Percentiles rank a stretch among this genome's conserved stretches.
Evolutionary conservation across 192 early-diverging fungal genomes (phyloP).

Genomic region (Backusella tarrabulga): DNA sequence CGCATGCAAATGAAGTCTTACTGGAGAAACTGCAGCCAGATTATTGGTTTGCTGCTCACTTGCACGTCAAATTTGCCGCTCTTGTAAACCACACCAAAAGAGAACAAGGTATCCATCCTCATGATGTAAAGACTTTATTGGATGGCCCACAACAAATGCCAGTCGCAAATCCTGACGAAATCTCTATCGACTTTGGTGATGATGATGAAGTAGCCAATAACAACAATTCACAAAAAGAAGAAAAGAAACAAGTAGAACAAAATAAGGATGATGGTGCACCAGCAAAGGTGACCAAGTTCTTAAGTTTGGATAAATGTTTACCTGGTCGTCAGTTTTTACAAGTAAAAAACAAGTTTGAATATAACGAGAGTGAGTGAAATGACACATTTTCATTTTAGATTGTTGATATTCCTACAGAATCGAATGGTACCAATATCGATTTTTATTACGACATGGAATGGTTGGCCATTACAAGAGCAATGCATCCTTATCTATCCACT

Average conservation of each 20-base stretch:
- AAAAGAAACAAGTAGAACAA: neutral
- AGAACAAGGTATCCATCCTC: constrained; percentile 19
- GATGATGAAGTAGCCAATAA: constrained; percentile 3
- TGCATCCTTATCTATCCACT: constrained; percentile 54
- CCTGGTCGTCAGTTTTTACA: constrained; percentile 80
- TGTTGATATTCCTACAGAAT: constrained; percentile 43
- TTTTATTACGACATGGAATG: constrained; percentile 88
- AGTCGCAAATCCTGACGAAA: constrained; percentile 52
- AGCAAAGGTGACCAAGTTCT: constrained; percentile 66
- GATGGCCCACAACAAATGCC: constrained; percentile 11
- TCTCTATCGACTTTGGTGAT: constrained; percentile 45
- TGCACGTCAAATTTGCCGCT: constrained; percentile 91
- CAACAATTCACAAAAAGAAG: neutral
- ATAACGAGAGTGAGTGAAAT: neutral
- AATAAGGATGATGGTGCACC: neutral
- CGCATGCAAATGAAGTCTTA: constrained; percentile 66
- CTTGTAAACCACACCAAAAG: constrained; percentile 49
- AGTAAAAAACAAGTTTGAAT: constrained; percentile 34
- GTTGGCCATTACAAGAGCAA: constrained; percentile 72
- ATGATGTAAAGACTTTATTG: constrained; percentile 28
- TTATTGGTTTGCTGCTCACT: constrained; percentile 95
- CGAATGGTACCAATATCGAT: constrained; percentile 30
- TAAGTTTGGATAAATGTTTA: constrained; percentile 95
- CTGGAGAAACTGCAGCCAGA: constrained; percentile 73
- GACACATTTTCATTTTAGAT: constrained; percentile 40